These are phyloP conservation scores for Stephanodiscus minutulus DNA, from an alignment of 108 stramenopile genomes.

Conservation along the genomic window DNA sequence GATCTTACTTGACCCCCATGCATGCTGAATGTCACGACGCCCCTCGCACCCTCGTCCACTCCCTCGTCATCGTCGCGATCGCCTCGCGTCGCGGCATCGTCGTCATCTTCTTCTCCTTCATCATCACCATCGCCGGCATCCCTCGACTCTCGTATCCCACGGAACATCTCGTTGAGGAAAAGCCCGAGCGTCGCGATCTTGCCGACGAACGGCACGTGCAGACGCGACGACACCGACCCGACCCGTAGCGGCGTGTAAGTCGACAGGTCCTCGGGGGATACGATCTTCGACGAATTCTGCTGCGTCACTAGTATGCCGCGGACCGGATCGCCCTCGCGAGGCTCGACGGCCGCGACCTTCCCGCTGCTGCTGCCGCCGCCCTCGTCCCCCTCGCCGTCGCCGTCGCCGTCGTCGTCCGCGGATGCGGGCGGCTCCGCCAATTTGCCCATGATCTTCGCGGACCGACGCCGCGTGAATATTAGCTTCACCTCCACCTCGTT, in stretches of 20 bases:
- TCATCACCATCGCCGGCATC: background rate
- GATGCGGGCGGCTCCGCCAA: conserved; percentile 57
- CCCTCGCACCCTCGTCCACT: conserved; percentile 35
- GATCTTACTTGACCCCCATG: conserved; percentile 61
- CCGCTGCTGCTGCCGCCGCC: conserved; percentile 30
- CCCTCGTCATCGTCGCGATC: conserved; percentile 9
- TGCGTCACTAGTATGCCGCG: conserved; percentile 85
- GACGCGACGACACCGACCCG: conserved; percentile 78
- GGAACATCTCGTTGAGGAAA: conserved; percentile 85
- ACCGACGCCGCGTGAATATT: conserved; percentile 84
- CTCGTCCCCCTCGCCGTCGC: conserved; percentile 40
- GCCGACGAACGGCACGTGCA: conserved; percentile 89
- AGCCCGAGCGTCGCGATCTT: conserved; percentile 70
- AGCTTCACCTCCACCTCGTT: conserved; percentile 86
- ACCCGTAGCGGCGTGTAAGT: conserved; percentile 89
- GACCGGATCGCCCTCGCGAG: conserved; percentile 70
- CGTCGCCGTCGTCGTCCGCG: conserved; percentile 6
- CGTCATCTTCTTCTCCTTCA: conserved; percentile 13
- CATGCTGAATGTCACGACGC: conserved; percentile 57
- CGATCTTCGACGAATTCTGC: conserved; percentile 83
- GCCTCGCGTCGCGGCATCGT: background rate
- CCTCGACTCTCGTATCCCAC: conserved; percentile 59
- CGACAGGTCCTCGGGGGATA: conserved; percentile 81
- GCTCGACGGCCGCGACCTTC: conserved; percentile 21
- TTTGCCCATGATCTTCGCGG: conserved; percentile 89